Evolutionary conservation across 2,329 filamentous ascomycete genomes (phyloP), one percentile per base, ranked within the genome.

Genomic region (Cladosporium sp.): DNA sequence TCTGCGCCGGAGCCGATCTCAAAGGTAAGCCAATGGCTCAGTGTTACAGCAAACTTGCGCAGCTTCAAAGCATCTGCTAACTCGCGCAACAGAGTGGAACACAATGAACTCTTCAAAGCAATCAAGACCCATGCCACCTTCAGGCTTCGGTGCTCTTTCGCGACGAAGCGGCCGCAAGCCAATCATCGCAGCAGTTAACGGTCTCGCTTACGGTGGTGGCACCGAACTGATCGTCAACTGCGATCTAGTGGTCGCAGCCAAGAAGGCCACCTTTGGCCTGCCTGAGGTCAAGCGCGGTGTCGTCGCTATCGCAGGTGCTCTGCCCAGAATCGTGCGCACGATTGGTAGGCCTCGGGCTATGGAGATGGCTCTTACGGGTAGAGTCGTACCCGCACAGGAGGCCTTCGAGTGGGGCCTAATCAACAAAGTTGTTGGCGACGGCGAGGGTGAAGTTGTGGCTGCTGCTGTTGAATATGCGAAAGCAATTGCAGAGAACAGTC

Each of bases 141-240:
- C 79, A 1, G 89, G 89, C 1, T 90, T 91, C 67, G 89, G 86
- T 26, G 89, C 85, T 0, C 78, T 93, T 34, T 87, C 85, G 63
- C 87, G 90, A 68, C 83, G 90, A 28, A 76, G 78, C 5, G 90
- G 90, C 57, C 87, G 86, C 77, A 94, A 94, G 73, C 91, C 91
- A 6, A 83, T 94, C 64, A 84, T 94, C 30, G 89, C 88, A 1
- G 91, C 91, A 0, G 89, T 93, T 23, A 91, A 93, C 73, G 91
- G 91, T 7, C 80, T 90, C 21, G 91, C 89, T 65, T 83, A 91
- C 54, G 91, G 91, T 39, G 91, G 91, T 62, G 91, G 90, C 1
- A 88, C 91, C 77, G 91, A 94, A 80, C 91, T 93, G 79, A 83
- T 87, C 14, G 80, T 90, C 58, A 92, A 92, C 77, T 86, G 68